A percentile compares a stretch with the other conserved stretches of the same genome.
These are phyloP conservation scores for Fraxinus sp. DNA, from an alignment of 305 asterid species.

Conservation along the genomic window DNA sequence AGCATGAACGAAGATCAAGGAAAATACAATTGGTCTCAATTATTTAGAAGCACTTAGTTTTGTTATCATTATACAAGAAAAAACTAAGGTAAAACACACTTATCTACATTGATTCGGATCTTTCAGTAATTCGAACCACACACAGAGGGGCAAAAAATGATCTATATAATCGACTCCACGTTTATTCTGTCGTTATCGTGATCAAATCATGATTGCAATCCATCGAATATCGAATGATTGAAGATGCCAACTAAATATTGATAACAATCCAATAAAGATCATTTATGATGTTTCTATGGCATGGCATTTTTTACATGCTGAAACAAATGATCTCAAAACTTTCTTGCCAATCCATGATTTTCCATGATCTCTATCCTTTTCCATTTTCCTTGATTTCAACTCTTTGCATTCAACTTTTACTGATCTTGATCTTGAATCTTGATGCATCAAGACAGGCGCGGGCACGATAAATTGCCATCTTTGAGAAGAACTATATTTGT, in stretches of 20 bases:
- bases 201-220: neutral
- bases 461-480: constrained; percentile 71
- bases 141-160: neutral
- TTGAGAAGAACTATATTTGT: constrained; percentile 41
- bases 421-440: constrained; percentile 33
- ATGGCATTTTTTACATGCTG: constrained; percentile 68
- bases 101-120: neutral
- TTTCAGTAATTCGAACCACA: neutral
- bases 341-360: constrained; percentile 43
- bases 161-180: neutral
- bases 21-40: neutral
- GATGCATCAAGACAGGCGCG: constrained; percentile 45
- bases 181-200: neutral
- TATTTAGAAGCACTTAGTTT: neutral
- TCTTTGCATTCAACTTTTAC: constrained; percentile 24
- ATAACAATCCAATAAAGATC: neutral
- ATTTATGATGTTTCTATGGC: constrained; percentile 44
- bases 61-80: neutral
- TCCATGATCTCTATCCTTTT: constrained; percentile 8
- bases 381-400: constrained; percentile 20
- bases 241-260: neutral
- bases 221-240: neutral
- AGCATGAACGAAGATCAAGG: neutral
- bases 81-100: neutral
- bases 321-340: constrained; percentile 47